These are phyloP conservation scores for Epichloe hybrida DNA, from an alignment of 2,329 filamentous ascomycete genomes.

Conservation along the genomic window DNA sequence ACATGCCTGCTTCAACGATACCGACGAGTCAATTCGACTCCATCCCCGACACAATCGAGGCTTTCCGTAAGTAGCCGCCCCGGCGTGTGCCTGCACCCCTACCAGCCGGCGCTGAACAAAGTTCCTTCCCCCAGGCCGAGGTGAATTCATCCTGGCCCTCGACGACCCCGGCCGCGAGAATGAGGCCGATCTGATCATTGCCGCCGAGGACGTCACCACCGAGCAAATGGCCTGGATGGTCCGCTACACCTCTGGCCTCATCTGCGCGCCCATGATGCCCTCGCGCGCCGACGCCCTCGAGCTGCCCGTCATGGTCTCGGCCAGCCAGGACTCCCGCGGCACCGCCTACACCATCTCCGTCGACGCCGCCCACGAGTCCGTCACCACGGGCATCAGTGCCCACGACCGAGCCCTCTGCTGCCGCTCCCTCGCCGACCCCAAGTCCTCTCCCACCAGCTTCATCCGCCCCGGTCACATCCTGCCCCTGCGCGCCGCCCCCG, in stretches of 20 bases:
- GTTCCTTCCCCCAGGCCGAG: slow-evolving; percentile 39
- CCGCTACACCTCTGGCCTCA: slow-evolving; percentile 76
- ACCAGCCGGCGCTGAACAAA: not conserved
- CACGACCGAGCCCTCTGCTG: slow-evolving; percentile 77
- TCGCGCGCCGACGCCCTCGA: slow-evolving; percentile 54
- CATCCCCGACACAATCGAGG: slow-evolving; percentile 50
- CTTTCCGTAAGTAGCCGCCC: slow-evolving; percentile 42
- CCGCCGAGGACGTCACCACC: slow-evolving; percentile 69
- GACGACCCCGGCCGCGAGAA: slow-evolving; percentile 90
- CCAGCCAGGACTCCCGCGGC: slow-evolving; percentile 65
- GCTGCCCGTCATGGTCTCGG: slow-evolving; percentile 77
- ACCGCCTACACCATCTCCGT: slow-evolving; percentile 91
- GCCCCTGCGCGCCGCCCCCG: slow-evolving; percentile 63
- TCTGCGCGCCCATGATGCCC: slow-evolving; percentile 74
- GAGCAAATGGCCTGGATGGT: slow-evolving; percentile 95
- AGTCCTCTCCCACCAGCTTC: slow-evolving; percentile 46
- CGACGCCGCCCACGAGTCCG: slow-evolving; percentile 58
- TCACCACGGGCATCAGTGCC: slow-evolving; percentile 83
- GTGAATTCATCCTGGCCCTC: slow-evolving; percentile 91
- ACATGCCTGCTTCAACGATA: slow-evolving; percentile 33
- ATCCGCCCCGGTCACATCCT: slow-evolving; percentile 82
- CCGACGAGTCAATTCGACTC: slow-evolving; percentile 44
- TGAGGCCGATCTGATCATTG: slow-evolving; percentile 95
- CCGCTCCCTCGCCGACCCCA: slow-evolving; percentile 58
- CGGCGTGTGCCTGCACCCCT: slow-evolving; percentile 1